These are phyloP conservation scores for Aspergillus puulaauensis DNA, from an alignment of 2,329 filamentous ascomycete species.

Conservation along the genomic window DNA sequence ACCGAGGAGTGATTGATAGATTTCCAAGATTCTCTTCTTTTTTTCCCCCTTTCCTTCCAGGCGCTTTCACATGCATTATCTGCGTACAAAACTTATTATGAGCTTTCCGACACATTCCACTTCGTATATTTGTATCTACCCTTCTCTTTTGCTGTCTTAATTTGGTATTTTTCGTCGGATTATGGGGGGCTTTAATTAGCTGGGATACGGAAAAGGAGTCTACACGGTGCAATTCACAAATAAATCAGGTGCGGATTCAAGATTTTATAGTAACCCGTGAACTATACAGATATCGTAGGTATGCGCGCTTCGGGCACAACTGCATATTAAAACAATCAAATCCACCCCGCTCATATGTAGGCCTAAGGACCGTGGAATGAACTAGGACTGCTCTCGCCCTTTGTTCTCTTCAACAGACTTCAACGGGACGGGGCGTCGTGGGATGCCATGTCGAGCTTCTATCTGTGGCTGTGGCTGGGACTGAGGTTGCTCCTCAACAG, in stretches of 20 bases:
- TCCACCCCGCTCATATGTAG: neutral
- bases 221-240: neutral
- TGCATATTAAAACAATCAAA: too few species aligned
- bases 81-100: neutral
- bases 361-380: neutral
- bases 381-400: neutral
- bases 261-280: neutral
- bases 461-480: slow-evolving; percentile 30
- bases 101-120: neutral
- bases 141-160: neutral
- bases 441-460: slow-evolving; percentile 21
- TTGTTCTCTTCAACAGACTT: neutral
- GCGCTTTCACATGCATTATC: neutral
- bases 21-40: neutral
- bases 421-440: slow-evolving; percentile 6
- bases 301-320: too few species aligned
- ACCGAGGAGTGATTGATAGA: slow-evolving; percentile 33
- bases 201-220: slow-evolving; percentile 4
- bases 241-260: neutral
- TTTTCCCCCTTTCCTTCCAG: neutral
- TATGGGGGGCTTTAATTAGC: neutral
- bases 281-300: neutral
- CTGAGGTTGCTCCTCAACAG: slow-evolving; percentile 23
- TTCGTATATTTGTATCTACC: neutral
- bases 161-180: neutral